Evolutionary conservation across 495 filamentous ascomycete species (phyloP), one percentile per base, ranked within the genome.

Genomic region (Rhypophila decipiens): DNA sequence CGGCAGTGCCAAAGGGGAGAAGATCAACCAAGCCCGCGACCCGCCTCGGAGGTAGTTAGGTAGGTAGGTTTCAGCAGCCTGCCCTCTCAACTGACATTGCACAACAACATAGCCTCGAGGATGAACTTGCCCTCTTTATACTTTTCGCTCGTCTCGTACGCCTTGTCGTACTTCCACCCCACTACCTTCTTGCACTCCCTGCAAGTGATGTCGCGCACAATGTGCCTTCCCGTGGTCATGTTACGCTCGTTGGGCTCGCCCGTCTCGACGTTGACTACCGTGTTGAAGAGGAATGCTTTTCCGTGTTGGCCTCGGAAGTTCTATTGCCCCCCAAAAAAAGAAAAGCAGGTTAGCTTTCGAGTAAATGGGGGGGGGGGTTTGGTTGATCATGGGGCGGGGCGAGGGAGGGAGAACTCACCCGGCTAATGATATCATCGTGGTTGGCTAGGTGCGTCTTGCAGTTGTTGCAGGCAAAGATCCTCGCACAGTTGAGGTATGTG

Each of bases 41-140:
- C n/a, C n/a, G n/a, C n/a, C n/a, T n/a, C n/a, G n/a, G n/a, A n/a
- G n/a, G n/a, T n/a, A n/a, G n/a, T n/a, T n/a, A n/a, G n/a, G n/a
- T n/a, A n/a, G n/a, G n/a, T n/a, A n/a, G n/a, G n/a, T n/a, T n/a
- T n/a, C n/a, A n/a, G n/a, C n/a, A n/a, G n/a, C n/a, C n/a, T n/a
- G n/a, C n/a, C 29, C 29, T 33, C 36, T 23, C 39, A 50, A 22
- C 24, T 46, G 38, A 96, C 88, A 42, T 79, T 78, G 57, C 86
- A 90, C 33, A 98, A 74, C 47, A 97, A 66, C 71, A 96, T 91
- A 33, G 86, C 88, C 73, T 98, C 93, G 49, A 98, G 76, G 44
- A 98, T 98, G 61, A 86, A 98, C 69, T 96, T 96, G 34, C 88
- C 90, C 72, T 98, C 93, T 72, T 98, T 98, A 69, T 98, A 98